phyloP scores from a whole-genome alignment of 2,329 filamentous ascomycete species.

The Colletotrichum noveboracense region DNA sequence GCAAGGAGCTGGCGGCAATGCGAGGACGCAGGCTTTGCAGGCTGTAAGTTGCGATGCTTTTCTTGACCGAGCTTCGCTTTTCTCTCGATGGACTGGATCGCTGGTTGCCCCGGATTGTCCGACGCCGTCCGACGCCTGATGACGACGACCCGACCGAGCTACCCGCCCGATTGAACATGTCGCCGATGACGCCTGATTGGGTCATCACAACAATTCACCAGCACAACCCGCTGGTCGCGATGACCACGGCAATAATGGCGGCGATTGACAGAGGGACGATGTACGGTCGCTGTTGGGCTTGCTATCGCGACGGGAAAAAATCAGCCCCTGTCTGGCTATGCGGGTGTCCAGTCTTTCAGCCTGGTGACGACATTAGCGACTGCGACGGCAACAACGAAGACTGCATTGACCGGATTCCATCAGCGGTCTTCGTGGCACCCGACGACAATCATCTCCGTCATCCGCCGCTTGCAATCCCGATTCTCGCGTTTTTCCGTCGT shows the following conservation, averaged over 20 bases:
- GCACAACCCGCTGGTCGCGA: neutral
- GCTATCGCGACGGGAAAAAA: neutral
- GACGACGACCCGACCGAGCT: constrained; percentile 15
- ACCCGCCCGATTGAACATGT: constrained; percentile 1
- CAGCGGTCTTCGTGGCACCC: neutral
- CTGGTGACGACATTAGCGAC: neutral
- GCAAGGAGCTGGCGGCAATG: constrained; percentile 50
- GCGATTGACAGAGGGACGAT: neutral
- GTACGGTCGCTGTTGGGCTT: neutral
- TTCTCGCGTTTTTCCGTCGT: neutral
- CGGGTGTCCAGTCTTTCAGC: neutral
- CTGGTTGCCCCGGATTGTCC: neutral
- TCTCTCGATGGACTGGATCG: neutral
- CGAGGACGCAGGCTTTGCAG: constrained; percentile 73
- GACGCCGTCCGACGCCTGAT: constrained; percentile 11
- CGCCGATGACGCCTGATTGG: constrained; percentile 8
- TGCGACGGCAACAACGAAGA: neutral
- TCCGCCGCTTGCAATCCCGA: neutral
- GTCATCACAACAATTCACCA: neutral
- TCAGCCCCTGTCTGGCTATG: neutral
- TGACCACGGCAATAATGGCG: neutral
- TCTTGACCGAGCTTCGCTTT: neutral
- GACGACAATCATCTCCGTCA: neutral
- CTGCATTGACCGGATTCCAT: neutral
- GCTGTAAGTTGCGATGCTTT: constrained; percentile 68